These are phyloP conservation scores for Ceratobasidium sp. DNA, from an alignment of 1,284 basidiomycete species.

Conservation along the genomic window DNA sequence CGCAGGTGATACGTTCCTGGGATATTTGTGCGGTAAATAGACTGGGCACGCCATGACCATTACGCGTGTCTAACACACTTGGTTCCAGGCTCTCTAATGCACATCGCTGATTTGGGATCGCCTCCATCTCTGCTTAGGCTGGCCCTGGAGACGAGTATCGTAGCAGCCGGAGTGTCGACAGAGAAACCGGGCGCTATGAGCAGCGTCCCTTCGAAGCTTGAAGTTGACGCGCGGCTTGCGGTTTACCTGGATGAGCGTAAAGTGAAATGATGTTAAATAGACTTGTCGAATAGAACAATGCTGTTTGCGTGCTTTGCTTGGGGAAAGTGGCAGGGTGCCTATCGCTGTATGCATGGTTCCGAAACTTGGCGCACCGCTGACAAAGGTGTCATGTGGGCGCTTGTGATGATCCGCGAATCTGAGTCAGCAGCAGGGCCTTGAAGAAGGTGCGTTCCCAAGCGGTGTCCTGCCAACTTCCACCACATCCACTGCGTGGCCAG, in stretches of 20 bases:
- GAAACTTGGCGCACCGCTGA: not conserved
- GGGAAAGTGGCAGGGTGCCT: not conserved
- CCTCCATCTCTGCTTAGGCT: conserved; percentile 6
- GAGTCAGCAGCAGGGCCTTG: conserved; percentile 17
- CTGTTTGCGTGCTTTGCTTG: not conserved
- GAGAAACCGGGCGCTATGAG: conserved; percentile 36
- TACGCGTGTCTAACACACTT: conserved; percentile 3
- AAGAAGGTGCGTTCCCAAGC: conserved; percentile 40
- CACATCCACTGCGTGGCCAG: conserved; percentile 35
- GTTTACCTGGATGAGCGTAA: conserved; percentile 20
- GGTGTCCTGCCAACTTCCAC: conserved; percentile 24
- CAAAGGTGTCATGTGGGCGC: conserved; percentile 8
- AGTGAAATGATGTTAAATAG: not conserved
- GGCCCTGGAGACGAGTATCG: conserved; percentile 31
- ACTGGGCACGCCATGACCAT: not conserved
- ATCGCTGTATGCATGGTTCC: conserved; percentile 11
- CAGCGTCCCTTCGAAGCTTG: conserved; percentile 26
- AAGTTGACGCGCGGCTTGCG: conserved; percentile 34
- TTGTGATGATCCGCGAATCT: conserved; percentile 10
- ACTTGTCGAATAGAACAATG: not conserved
- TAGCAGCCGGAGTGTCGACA: conserved; percentile 31
- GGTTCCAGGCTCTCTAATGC: conserved; percentile 32
- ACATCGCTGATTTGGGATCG: conserved; percentile 10
- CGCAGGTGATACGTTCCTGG: conserved; percentile 38
- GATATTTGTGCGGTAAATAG: conserved; percentile 36